Conservation (phyloP, 192 early-diverging fungal species). For the Anaeromyces robustus region DNA sequence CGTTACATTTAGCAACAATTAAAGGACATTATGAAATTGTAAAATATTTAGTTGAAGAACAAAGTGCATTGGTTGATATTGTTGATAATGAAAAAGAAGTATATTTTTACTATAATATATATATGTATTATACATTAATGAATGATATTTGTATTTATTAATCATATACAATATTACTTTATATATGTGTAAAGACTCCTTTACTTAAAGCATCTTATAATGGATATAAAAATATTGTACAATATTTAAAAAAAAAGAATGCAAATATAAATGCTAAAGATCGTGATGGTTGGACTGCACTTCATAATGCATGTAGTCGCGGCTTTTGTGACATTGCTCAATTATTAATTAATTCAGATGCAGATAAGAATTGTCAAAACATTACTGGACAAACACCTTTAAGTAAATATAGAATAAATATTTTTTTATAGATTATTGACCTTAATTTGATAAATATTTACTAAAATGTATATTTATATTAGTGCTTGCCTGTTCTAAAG, state of each 20-base stretch:
- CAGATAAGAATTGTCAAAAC: slow-evolving; percentile 40
- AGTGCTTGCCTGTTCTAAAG: slow-evolving; percentile 61
- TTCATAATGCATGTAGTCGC: slow-evolving; percentile 57
- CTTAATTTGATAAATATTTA: too few relatives aligned
- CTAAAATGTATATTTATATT: slow-evolving; percentile 6
- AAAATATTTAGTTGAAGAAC: background rate
- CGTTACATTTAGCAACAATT: background rate
- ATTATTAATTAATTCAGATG: slow-evolving; percentile 36
- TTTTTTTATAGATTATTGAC: too few relatives aligned
- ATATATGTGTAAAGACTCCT: slow-evolving; percentile 32
- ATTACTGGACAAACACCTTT: slow-evolving; percentile 54
- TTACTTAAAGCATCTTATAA: slow-evolving; percentile 53
- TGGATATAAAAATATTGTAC: slow-evolving; percentile 41
- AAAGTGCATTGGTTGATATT: background rate
- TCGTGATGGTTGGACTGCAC: slow-evolving; percentile 62
- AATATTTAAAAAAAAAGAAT: slow-evolving; percentile 32
- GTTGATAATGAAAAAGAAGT: background rate
- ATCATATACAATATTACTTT: too few relatives aligned
- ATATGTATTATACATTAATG: too few relatives aligned
- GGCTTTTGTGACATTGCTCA: slow-evolving; percentile 38
- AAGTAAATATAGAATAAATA: slow-evolving; percentile 19
- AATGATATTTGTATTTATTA: too few relatives aligned
- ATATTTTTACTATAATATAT: background rate
- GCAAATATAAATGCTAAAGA: slow-evolving; percentile 51
- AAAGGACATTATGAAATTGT: background rate